Evolutionary conservation across 2,329 filamentous ascomycete genomes (phyloP), one percentile per base, ranked within the genome.

Genomic region (Zymoseptoria pseudotritici): DNA sequence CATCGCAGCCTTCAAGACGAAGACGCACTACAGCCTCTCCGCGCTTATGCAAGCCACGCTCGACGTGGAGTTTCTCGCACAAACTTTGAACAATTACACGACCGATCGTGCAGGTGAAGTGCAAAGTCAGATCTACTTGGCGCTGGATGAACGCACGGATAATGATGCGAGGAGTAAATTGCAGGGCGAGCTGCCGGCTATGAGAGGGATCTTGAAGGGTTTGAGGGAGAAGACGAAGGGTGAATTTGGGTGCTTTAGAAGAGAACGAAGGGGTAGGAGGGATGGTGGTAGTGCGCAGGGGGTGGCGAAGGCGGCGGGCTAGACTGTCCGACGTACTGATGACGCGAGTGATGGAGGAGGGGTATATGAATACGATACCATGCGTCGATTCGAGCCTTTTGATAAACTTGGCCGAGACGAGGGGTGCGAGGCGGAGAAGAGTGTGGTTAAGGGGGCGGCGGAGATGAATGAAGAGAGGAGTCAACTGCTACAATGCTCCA

Each of bases 11-110:
- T 96, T 97, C 80, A 80, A 83, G 73, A 72, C 79, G 42, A 85
- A 77, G 0, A 50, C 61, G 19, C 64, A 87, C 6, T 97, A 94
- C 76, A 83, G 86, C 1, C 85, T 99, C 0, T 81, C 88, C 4
- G 87, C 89, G 6, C 83, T 99, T 55, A 96, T 97, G 87, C 95
- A 99, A 76, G 95, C 95, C 1, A 99, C 94, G 0, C 84, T 99
- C 1, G 94, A 99, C 71, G 92, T 97, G 1, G 94, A 99, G 75
- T 97, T 99, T 71, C 87, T 97, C 59, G 90, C 92, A 0, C 94
- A 99, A 78, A 97, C 93, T 4, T 82, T 99, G 36, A 89, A 85
- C 62, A 87, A 92, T 67, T 99, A 95, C 74, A 94, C 90, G 0
- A 94, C 90, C 0, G 89, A 96, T 59, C 83, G 85, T 55, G 90